phyloP scores from a whole-genome alignment of 192 early-diverging fungal species.

The Obelidium mucronatum region DNA sequence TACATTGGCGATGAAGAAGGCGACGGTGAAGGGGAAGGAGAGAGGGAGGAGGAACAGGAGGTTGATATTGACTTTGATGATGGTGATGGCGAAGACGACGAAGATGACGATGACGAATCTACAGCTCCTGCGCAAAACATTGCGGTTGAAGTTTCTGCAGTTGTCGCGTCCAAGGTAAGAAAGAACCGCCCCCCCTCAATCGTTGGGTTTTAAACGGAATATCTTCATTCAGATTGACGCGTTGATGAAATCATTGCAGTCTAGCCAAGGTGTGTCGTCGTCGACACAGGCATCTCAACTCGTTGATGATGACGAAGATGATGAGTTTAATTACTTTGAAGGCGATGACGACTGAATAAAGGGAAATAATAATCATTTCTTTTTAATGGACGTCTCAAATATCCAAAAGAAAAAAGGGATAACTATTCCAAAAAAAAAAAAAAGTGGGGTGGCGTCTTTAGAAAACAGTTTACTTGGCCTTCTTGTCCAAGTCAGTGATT shows the following conservation, averaged over 20 bases:
- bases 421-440: no score
- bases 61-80: conserved; percentile 13
- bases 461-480: conserved; percentile 36
- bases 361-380: no score
- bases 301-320: conserved; percentile 14
- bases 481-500: conserved; percentile 38
- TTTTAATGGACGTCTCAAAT: no score
- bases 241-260: conserved; percentile 21
- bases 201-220: no score
- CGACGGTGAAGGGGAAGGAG: conserved; percentile 14
- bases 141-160: no score
- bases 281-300: no score
- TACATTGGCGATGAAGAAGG: conserved; percentile 21
- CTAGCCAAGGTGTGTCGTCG: background rate
- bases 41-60: conserved; percentile 13
- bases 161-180: no score
- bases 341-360: conserved; percentile 16
- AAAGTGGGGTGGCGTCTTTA: no score
- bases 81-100: no score
- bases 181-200: no score
- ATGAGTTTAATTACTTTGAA: conserved; percentile 34
- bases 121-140: no score
- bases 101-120: background rate
- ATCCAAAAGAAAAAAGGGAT: no score
- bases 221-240: conserved; percentile 18